Evolutionary conservation across 116 monocot species (phyloP).

Genomic region (Papilionanthe hybrid): DNA sequence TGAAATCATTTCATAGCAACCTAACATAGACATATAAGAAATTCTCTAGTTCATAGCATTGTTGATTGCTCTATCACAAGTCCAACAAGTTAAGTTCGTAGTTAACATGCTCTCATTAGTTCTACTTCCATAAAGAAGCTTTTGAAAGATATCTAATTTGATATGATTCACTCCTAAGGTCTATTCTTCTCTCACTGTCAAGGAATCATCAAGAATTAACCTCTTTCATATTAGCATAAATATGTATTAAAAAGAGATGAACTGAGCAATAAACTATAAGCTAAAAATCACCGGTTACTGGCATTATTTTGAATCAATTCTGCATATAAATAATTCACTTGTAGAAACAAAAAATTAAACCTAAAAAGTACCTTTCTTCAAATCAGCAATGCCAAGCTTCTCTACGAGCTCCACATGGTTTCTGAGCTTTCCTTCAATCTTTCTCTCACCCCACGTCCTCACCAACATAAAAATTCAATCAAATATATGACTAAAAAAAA

Average conservation of each 20-base stretch:
- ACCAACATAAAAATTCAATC: constrained; percentile 10
- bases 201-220: neutral
- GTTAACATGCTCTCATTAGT: too few species aligned
- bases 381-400: constrained; percentile 72
- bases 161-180: neutral
- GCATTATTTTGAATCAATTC: neutral
- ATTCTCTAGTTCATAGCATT: neutral
- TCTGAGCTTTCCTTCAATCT: constrained; percentile 47
- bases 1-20: neutral
- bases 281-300: neutral
- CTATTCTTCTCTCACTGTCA: neutral
- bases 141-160: too few species aligned
- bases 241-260: neutral
- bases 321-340: neutral
- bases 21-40: neutral
- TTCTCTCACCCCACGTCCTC: constrained; percentile 58
- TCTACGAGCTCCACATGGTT: constrained; percentile 91
- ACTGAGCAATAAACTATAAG: neutral
- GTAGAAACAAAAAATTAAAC: constrained; percentile 2
- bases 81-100: neutral
- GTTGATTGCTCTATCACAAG: neutral
- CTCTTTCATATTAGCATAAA: neutral
- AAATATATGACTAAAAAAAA: neutral
- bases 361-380: constrained; percentile 61
- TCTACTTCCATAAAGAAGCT: too few species aligned